A percentile compares a stretch with the other conserved stretches of the same genome.
Conservation (phyloP, 208 protist genomes). For the Naegleria lovaniensis region DNA sequence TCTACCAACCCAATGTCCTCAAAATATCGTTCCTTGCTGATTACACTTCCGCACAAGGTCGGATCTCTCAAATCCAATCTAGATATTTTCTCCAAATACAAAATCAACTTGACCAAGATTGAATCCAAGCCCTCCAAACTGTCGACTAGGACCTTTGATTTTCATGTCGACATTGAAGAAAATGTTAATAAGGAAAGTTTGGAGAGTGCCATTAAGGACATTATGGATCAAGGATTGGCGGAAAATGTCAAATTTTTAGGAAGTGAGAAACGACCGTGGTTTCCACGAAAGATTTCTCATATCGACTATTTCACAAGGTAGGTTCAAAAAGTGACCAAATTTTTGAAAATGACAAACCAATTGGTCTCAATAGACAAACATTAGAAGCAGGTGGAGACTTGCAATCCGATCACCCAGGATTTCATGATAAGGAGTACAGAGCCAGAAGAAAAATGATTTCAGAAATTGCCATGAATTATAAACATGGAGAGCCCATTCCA, state of each 20-base stretch:
- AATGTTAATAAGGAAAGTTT: neutral
- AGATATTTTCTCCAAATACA: neutral
- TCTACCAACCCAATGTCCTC: neutral
- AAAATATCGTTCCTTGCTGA: neutral
- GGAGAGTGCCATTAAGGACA: neutral
- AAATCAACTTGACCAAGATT: conserved; percentile 5
- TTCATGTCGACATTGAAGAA: neutral
- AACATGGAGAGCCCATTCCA: conserved; percentile 72
- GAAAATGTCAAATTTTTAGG: neutral
- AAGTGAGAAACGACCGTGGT: conserved; percentile 28
- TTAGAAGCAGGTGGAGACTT: conserved; percentile 74
- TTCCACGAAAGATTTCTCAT: conserved; percentile 55
- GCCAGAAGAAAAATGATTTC: conserved; percentile 68
- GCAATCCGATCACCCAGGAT: conserved; percentile 82
- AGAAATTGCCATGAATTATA: conserved; percentile 59
- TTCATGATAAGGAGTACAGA: conserved; percentile 81
- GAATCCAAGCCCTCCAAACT: neutral
- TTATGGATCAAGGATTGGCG: neutral
- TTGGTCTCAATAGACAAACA: no score
- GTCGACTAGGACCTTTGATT: neutral
- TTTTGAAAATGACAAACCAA: no score
- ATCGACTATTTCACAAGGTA: conserved; percentile 72
- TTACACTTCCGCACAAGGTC: neutral
- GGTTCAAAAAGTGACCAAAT: conserved; percentile 19
- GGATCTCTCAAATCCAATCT: neutral